These are phyloP conservation scores for Fomes fomentarius DNA, from an alignment of 1,284 basidiomycete species.

Conservation along the genomic window DNA sequence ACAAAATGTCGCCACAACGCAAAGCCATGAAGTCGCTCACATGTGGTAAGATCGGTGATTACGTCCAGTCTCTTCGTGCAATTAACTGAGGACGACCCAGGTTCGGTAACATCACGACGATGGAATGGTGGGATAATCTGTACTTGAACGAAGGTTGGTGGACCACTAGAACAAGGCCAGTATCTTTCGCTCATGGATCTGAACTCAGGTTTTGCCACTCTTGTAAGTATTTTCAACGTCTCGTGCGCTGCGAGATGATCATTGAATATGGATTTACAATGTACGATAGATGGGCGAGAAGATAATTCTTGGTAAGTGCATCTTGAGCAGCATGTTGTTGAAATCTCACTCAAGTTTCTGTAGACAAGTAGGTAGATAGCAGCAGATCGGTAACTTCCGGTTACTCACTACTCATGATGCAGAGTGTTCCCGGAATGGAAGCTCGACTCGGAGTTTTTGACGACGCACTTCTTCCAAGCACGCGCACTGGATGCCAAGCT, in stretches of 20 bases:
- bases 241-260: no score
- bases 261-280: no score
- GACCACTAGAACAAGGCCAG: no score
- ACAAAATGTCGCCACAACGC: constrained; percentile 79
- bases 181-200: no score
- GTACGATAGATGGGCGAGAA: constrained; percentile 82
- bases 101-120: constrained; percentile 92
- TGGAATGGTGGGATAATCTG: constrained; percentile 94
- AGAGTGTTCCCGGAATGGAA: constrained; percentile 83
- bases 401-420: background rate
- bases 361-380: constrained; percentile 49
- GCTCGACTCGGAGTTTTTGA: constrained; percentile 73
- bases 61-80: no score
- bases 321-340: background rate
- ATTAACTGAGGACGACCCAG: no score
- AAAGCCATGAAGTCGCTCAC: constrained; percentile 85
- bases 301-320: constrained; percentile 75
- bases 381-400: background rate
- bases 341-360: background rate
- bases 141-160: constrained; percentile 88
- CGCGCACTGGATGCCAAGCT: constrained; percentile 86
- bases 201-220: constrained; percentile 82
- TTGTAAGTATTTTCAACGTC: constrained; percentile 58
- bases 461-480: constrained; percentile 71
- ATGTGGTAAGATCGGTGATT: constrained; percentile 79